Base-by-base conservation (phyloP, 1,284 basidiomycete genomes). In the Fomitiporia mediterranea region DNA sequence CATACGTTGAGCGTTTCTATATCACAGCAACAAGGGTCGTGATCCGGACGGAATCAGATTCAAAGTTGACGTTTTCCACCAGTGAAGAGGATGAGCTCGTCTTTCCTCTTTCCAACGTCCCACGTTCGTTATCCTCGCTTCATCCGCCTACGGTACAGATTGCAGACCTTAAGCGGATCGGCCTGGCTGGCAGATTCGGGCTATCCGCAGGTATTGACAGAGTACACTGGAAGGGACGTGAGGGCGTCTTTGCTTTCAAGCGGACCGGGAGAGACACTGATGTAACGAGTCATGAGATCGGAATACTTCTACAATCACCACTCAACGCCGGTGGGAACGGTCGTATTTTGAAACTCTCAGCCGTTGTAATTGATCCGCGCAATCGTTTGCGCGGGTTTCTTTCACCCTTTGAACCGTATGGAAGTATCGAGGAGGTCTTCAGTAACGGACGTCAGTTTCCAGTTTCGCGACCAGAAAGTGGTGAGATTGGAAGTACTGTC, bases 351-450 rank as follows among this genome's bases (percentile, higher is more conserved):
- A 17, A 25, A 0, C 15, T 54, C 4, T 38, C 32, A 9, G 43
- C 43, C 4, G 23, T 54, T 21, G 53, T 54, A 1, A 23, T 47
- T 8, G 53, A 54, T 19, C 9, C 11, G 21, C 43, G 27, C 15
- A 25, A 28, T 4, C 53, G 53, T 25, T 44, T 54, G 1, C 53
- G 53, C 13, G 53, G 53, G 9, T 54, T 54, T 34, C 53, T 54
- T 21, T 43, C 43, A 5, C 42, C 34, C 13, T 54, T 47, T 34
- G 46, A 47, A 35, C 53, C 43, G 6, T 54, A 47, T 32, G 53
- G 53, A 25, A 47, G 43, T 21, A 21, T 54, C 13, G 53, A 54
- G 32, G 53, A 54, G 19, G 11, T 54, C 17, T 54, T 54, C 21
- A 25, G 21, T 7, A 54, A 54, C 32, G 23, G 43, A 4, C 23